A percentile compares a stretch with the other conserved stretches of the same genome.
Evolutionary conservation across 257 asterid genomes (phyloP).

Genomic region (Solanum clarkiae): DNA sequence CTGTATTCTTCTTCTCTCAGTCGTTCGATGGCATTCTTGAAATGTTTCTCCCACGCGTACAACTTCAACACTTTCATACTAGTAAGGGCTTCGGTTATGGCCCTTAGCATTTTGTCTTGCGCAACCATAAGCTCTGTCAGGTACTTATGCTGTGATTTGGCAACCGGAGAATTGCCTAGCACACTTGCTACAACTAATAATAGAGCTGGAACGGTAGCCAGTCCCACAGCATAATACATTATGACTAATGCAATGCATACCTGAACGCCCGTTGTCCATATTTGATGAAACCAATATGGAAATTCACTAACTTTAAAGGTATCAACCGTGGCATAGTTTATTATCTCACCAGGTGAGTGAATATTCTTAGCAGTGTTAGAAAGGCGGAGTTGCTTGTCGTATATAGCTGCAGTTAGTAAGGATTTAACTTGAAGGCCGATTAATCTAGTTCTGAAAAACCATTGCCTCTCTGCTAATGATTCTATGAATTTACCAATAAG

Average conservation of each 20-base stretch:
- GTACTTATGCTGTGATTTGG: slow-evolving; percentile 17
- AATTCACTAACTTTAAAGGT: slow-evolving; percentile 22
- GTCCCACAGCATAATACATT: slow-evolving; percentile 19
- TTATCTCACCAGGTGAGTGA: slow-evolving; percentile 26
- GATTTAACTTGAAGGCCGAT: slow-evolving; percentile 22
- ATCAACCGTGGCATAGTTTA: slow-evolving; percentile 26
- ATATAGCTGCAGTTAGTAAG: slow-evolving; percentile 18
- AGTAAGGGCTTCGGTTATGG: slow-evolving; percentile 14
- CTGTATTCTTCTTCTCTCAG: slow-evolving; percentile 13
- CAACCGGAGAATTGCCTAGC: slow-evolving; percentile 20
- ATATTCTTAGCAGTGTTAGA: slow-evolving; percentile 7
- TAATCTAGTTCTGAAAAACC: slow-evolving; percentile 20
- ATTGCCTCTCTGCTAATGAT: slow-evolving; percentile 28
- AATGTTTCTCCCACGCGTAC: slow-evolving; percentile 29
- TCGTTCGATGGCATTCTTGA: slow-evolving; percentile 8
- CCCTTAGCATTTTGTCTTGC: slow-evolving; percentile 25
- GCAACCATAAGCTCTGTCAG: slow-evolving; percentile 18
- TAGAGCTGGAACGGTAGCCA: slow-evolving; percentile 17
- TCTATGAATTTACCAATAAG: slow-evolving; percentile 19
- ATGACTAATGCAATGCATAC: slow-evolving; percentile 11
- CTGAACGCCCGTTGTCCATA: slow-evolving; percentile 24
- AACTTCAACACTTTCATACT: slow-evolving; percentile 28
- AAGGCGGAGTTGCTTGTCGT: slow-evolving; percentile 18
- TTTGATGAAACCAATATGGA: slow-evolving; percentile 23
- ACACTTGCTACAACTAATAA: slow-evolving; percentile 7